Base-by-base conservation (phyloP, 176 grass and related monocot species). In the Ananas comosus region DNA sequence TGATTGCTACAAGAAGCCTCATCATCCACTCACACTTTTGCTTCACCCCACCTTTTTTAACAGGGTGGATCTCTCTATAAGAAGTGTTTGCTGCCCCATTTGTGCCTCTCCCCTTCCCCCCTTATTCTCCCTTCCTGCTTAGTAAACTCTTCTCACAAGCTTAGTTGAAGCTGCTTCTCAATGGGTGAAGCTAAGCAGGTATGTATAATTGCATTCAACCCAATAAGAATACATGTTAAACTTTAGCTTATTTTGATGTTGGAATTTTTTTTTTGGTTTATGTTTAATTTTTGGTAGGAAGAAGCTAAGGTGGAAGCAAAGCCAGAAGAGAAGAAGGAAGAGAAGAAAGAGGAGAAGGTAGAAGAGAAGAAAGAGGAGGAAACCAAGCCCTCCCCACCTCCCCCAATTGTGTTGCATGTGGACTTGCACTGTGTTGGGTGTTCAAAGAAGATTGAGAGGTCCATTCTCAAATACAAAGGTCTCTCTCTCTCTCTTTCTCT, bases 391-490 rank as follows among this genome's bases (percentile, higher is more conserved):
- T 48, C 74, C 9, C 84, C 81, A 9, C 81, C 87, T 3, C 69
- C 73, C 10, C 80, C 82, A 0, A 57, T 86, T 27, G 76, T 96
- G 49, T 79, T 96, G 2, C 76, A 68, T 29, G 66, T 96, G 13
- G 74, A 88, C 66, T 74, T 96, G 65, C 91, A 96, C 58, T 96
- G 91, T 71, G 83, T 89, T 13, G 91, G 91, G 6, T 96, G 91
- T 72, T 74, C 85, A 25, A 91, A 81, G 85, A 88, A 90, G 53
- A 82, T 96, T 33, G 75, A 71, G 72, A 78, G 80, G 29, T 88
- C 50, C 65, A 71, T 96, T 42, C 69, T 91, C 53, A 81, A 80
- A 17, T 91, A 85, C 91, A 91, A 71, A 81, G 88, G 88, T 86
- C 16, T 21, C 13, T 56, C 53, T 66, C 53, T 59, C 25, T 86